Evolutionary conservation across 2,329 filamentous ascomycete genomes (phyloP).

Genomic region (Tricladium varicosporioides): DNA sequence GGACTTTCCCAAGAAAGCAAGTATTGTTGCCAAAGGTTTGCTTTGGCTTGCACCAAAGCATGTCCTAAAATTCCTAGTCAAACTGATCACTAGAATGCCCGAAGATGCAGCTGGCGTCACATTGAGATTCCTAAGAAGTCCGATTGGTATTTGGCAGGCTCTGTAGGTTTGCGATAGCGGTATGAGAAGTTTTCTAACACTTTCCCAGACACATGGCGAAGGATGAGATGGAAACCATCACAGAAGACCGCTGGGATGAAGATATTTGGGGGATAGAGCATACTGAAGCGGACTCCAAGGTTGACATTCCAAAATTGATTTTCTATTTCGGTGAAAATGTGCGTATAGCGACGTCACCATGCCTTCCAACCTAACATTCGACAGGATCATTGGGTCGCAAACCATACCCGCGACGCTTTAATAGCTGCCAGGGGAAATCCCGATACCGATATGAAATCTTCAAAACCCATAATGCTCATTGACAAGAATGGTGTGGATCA

Average conservation of each 20-base stretch:
- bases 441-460: conserved; percentile 28
- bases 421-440: conserved; percentile 43
- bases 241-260: conserved; percentile 57
- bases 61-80: conserved; percentile 44
- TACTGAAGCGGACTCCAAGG: conserved; percentile 24
- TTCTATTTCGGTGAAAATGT: conserved; percentile 56
- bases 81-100: conserved; percentile 46
- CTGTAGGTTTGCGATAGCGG: conserved; percentile 34
- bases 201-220: conserved; percentile 46
- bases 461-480: conserved; percentile 47
- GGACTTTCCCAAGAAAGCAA: conserved; percentile 26
- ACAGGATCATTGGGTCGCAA: conserved; percentile 60
- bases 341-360: background rate
- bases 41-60: conserved; percentile 42
- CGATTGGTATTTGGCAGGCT: conserved; percentile 58
- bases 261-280: conserved; percentile 54
- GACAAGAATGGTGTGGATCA: conserved; percentile 57
- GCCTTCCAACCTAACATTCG: conserved; percentile 1
- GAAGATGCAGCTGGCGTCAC: conserved; percentile 49
- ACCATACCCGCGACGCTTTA: conserved; percentile 54
- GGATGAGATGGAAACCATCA: conserved; percentile 59
- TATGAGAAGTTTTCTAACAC: conserved; percentile 1
- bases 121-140: conserved; percentile 51
- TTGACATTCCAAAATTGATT: conserved; percentile 49
- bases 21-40: conserved; percentile 30